Evolutionary conservation across 2,329 filamentous ascomycete genomes (phyloP).

Genomic region (Aspergillus bombycis): DNA sequence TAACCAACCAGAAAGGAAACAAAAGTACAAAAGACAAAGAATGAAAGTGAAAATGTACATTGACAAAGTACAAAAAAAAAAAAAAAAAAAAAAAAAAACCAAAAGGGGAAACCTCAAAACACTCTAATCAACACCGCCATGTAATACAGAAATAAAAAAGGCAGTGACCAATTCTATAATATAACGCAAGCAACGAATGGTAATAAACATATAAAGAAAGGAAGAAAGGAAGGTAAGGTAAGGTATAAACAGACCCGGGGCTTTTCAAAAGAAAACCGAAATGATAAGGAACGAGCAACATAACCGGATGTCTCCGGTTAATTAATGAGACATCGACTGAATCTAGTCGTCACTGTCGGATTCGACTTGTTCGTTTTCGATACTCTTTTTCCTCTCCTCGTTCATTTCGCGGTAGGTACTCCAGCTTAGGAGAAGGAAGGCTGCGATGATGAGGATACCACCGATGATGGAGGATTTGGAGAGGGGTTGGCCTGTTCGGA

Average conservation of each 20-base stretch:
- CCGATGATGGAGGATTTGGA: slow-evolving; percentile 76
- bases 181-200: neutral
- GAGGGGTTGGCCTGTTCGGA: slow-evolving; percentile 76
- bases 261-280: neutral
- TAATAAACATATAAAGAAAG: neutral
- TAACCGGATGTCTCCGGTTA: too few species aligned
- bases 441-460: slow-evolving; percentile 83
- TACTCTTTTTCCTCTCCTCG: slow-evolving; percentile 71
- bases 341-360: slow-evolving; percentile 45
- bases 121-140: neutral
- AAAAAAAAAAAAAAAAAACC: neutral
- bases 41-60: neutral
- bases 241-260: neutral
- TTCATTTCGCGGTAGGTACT: slow-evolving; percentile 93
- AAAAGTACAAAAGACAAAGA: neutral
- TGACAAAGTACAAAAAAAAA: neutral
- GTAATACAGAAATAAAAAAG: neutral
- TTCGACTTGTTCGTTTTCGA: slow-evolving; percentile 45
- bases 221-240: neutral
- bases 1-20: neutral
- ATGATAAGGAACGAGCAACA: neutral
- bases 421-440: slow-evolving; percentile 85
- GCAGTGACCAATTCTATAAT: slow-evolving; percentile 1
- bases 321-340: too few species aligned
- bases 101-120: neutral